phyloP scores from a whole-genome alignment of 2,329 filamentous ascomycete species.

The Alternaria sp. region DNA sequence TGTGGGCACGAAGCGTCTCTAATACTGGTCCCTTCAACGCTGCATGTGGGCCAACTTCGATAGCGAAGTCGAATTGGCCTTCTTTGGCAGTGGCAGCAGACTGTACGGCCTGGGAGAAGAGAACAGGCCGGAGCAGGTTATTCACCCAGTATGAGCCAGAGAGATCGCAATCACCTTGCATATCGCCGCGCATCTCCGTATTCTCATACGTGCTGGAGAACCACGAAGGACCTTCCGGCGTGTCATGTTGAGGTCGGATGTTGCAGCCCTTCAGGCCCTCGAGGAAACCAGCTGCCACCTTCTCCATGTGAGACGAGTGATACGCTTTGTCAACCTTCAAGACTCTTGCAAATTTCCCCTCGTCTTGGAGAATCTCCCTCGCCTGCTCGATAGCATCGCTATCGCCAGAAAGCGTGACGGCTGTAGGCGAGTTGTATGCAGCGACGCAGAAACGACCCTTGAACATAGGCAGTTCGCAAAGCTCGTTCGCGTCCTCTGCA shows the following conservation, averaged over 20 bases:
- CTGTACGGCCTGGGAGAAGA: neutral
- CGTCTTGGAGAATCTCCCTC: constrained; percentile 39
- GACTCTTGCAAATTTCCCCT: constrained; percentile 48
- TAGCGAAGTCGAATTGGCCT: neutral
- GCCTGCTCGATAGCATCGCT: constrained; percentile 44
- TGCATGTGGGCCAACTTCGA: constrained; percentile 56
- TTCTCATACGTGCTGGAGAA: neutral
- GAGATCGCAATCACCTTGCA: neutral
- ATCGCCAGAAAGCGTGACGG: constrained; percentile 55
- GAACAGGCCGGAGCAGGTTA: neutral
- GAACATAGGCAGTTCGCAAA: constrained; percentile 6
- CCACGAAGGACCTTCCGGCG: neutral
- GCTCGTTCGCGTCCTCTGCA: neutral
- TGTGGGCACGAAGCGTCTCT: constrained; percentile 6
- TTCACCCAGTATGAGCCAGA: neutral
- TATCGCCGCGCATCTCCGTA: neutral
- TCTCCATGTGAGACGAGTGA: constrained; percentile 51
- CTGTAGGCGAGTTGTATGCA: constrained; percentile 38
- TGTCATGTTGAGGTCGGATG: neutral
- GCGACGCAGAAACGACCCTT: constrained; percentile 27
- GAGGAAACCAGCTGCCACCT: neutral
- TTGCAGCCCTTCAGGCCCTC: neutral
- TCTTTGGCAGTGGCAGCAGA: neutral
- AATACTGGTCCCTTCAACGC: constrained; percentile 41
- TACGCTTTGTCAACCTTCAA: constrained; percentile 55